Evolutionary conservation across 495 filamentous ascomycete species (phyloP), one percentile per base, ranked within the genome.

Genomic region (Penicillium canariense): DNA sequence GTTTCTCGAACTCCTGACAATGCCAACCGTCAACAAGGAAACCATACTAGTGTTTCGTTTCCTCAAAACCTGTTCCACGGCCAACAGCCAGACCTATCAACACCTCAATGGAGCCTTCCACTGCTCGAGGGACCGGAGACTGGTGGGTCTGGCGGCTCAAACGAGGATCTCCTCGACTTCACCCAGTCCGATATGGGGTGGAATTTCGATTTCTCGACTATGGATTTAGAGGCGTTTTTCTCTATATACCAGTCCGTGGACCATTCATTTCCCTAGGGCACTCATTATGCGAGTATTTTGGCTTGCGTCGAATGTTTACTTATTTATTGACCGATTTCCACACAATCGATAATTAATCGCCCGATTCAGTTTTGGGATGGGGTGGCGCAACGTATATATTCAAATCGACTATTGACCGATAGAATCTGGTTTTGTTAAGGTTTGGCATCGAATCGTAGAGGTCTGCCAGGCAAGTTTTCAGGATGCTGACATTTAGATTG

Each of bases 171-270:
- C 1, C 65, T 70, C 2, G 74, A 77, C 50, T 68, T 77, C 23
- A 75, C 72, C 3, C 68, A 72, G 50, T 68, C 70, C 0, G 74
- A 77, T 44, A 74, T 77, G 67, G 71, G 72, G 12, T 77, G 72
- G 72, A 65, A 76, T 42, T 72, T 77, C 56, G 71, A 77, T 43
- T 75, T 77, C 36, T 77, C 74, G 2, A 75, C 72, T 0, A 74
- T 77, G 71, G 74, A 77, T 48, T 52, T 77, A 14, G 74, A 75
- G 26, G 64, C 72, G 0, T 75, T 77, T 40, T 70, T 74, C 43
- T 77, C 72, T 7, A 56, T 71, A 14, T 67, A 72, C 50, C 68
- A 65, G 5, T 54, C 55, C 1, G 50, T 60, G 11, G 62, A 60
- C 35, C 27, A 55, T 6, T 36, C 26, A 12, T 22, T 52, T 20